These are phyloP conservation scores for Penicillium riverlandense DNA, from an alignment of 495 filamentous ascomycete genomes.

Conservation along the genomic window DNA sequence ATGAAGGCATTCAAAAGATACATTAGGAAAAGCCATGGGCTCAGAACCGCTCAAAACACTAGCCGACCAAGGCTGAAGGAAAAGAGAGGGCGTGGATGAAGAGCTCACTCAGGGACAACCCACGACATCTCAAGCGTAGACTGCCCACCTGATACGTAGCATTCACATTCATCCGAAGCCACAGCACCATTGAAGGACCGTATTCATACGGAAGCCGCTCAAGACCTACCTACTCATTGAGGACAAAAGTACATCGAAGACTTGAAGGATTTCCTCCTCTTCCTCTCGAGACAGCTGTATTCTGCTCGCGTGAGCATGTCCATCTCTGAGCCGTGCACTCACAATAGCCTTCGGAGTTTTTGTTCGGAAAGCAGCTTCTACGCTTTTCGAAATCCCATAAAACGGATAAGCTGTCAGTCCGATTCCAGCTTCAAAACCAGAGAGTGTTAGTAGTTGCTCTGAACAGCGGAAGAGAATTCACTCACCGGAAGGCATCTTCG, in stretches of 20 bases:
- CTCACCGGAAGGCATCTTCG: slow-evolving; percentile 45
- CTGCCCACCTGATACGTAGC: too few relatives aligned
- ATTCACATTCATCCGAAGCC: too few relatives aligned
- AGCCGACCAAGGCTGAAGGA: too few relatives aligned
- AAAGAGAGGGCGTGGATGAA: too few relatives aligned
- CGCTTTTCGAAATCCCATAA: slow-evolving; percentile 22
- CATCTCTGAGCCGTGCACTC: slow-evolving; percentile 11
- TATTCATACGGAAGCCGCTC: too few relatives aligned
- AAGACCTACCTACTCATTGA: slow-evolving; percentile 4
- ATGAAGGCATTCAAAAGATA: too few relatives aligned
- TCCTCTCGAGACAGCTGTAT: slow-evolving; percentile 10
- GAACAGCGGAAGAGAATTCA: background rate
- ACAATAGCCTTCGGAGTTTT: slow-evolving; percentile 20
- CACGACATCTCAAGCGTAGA: too few relatives aligned
- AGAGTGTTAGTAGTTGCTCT: background rate
- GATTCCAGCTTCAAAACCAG: slow-evolving; percentile 13
- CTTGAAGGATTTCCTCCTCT: slow-evolving; percentile 5
- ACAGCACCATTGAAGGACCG: too few relatives aligned
- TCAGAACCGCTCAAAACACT: too few relatives aligned
- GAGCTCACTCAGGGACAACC: too few relatives aligned
- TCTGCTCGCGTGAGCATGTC: slow-evolving; percentile 9
- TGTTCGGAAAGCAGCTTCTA: slow-evolving; percentile 16
- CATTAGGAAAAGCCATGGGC: too few relatives aligned
- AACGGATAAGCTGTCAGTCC: slow-evolving; percentile 20
- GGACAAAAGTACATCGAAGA: slow-evolving; percentile 10